Evolutionary conservation across 202 grass and related monocot genomes (phyloP), one percentile per base, ranked within the genome.

Genomic region (Zizania palustris): DNA sequence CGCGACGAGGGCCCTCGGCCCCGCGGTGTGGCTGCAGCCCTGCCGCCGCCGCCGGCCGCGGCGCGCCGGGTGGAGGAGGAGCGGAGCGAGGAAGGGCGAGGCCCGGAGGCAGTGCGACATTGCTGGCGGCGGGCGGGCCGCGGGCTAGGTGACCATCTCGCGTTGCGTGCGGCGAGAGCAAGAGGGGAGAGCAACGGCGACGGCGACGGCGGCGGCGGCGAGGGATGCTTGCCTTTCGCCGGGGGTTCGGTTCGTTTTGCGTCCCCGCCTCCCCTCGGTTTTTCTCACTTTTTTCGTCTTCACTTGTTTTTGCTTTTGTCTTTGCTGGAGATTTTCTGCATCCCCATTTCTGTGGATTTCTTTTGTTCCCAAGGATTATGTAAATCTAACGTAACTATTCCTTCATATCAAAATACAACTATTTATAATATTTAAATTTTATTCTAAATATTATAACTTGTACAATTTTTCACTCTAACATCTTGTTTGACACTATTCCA

Each of bases 121-220:
- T 88, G 81, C 76, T 19, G 79, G 60, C 38, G 79, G 70, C 79
- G 46, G 19, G 35, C 71, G 56, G 50, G 78, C n/a, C n/a, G n/a
- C n/a, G 5, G 71, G 69, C 85, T 88, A 80, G 76, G 86, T 84
- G 76, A 51, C 86, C 86, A 88, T 88, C 84, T 55, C n/a, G 51
- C 51, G 51, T 55, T 75, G 65, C 76, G 81, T 88, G 81, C 81
- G 63, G 85, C 75, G 75, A 78, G 69, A 48, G 80, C 21, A 65
- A 71, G 46, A 22, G 60, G 0, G 36, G 45, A 7, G 6, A 13
- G 34, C n/a, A n/a, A n/a, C n/a, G n/a, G n/a, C n/a, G n/a, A n/a
- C n/a, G n/a, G n/a, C 4, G 37, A 7, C 21, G 11, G 60, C 21
- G 57, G 9, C 22, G 28, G 22, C 20, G 55, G 22, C 44, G 71